Conservation (phyloP, 2,329 filamentous ascomycete species). For the Aureobasidium uvarum region DNA sequence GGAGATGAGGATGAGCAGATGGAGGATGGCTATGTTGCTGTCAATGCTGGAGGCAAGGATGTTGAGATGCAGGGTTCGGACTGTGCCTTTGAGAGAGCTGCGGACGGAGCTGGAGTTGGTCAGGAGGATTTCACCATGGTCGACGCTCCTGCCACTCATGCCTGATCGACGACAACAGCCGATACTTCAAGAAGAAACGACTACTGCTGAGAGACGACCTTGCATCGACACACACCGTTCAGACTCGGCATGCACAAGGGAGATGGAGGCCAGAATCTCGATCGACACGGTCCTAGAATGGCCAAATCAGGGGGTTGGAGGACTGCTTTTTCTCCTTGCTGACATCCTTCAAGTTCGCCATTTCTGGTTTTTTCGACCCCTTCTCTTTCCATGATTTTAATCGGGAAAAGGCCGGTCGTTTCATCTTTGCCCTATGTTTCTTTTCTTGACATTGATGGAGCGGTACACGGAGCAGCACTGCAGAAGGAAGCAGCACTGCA, state of each 20-base stretch:
- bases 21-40: slow-evolving; percentile 5
- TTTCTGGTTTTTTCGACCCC: not conserved
- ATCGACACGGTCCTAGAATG: too few relatives aligned
- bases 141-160: not conserved
- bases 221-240: not conserved
- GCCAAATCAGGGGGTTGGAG: too few relatives aligned
- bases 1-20: not conserved
- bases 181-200: not conserved
- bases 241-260: not conserved
- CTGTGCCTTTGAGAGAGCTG: not conserved
- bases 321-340: too few relatives aligned
- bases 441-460: not conserved
- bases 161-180: not conserved
- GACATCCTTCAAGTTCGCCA: not conserved
- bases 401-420: not conserved
- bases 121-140: slow-evolving; percentile 8
- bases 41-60: not conserved
- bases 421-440: not conserved
- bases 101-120: not conserved
- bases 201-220: not conserved
- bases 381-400: not conserved
- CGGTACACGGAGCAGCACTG: not conserved
- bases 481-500: too few relatives aligned
- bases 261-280: not conserved
- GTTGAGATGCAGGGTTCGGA: not conserved